These are phyloP conservation scores for Apiospora arundinis DNA, from an alignment of 2,329 filamentous ascomycete species.

Conservation along the genomic window DNA sequence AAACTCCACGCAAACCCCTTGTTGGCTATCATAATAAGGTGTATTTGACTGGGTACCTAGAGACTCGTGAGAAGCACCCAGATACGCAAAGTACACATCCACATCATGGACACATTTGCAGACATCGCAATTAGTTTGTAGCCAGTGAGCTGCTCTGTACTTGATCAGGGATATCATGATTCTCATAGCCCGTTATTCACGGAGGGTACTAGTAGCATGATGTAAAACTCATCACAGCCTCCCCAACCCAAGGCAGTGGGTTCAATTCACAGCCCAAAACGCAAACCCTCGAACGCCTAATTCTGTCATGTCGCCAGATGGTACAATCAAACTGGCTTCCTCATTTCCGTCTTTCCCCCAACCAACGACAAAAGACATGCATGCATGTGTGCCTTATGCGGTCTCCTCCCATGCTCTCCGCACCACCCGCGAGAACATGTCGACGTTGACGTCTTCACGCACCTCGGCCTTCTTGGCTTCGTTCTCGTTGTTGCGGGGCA, in stretches of 20 bases:
- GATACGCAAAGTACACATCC: background rate
- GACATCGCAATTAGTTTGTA: background rate
- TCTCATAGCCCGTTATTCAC: slow-evolving; percentile 16
- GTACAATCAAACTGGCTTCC: background rate
- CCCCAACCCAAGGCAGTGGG: slow-evolving; percentile 6
- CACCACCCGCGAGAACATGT: slow-evolving; percentile 82
- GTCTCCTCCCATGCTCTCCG: slow-evolving; percentile 86
- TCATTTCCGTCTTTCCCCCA: slow-evolving; percentile 10
- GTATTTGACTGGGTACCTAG: no score
- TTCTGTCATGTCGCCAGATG: slow-evolving; percentile 20
- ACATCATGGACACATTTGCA: background rate
- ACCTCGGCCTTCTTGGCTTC: slow-evolving; percentile 96
- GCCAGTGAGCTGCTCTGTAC: background rate
- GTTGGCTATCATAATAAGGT: no score
- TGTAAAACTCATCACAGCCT: slow-evolving; percentile 15
- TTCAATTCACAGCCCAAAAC: slow-evolving; percentile 22
- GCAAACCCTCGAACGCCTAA: slow-evolving; percentile 21
- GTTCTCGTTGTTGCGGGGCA: slow-evolving; percentile 95
- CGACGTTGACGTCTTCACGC: slow-evolving; percentile 91
- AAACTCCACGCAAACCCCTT: no score
- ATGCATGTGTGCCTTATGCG: slow-evolving; percentile 48
- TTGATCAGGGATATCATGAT: slow-evolving; percentile 17
- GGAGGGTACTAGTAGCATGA: slow-evolving; percentile 14
- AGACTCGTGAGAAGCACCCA: background rate
- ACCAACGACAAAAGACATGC: no score